Conservation (phyloP, 164 flowering plant species). For the Nymphaea colorata region DNA sequence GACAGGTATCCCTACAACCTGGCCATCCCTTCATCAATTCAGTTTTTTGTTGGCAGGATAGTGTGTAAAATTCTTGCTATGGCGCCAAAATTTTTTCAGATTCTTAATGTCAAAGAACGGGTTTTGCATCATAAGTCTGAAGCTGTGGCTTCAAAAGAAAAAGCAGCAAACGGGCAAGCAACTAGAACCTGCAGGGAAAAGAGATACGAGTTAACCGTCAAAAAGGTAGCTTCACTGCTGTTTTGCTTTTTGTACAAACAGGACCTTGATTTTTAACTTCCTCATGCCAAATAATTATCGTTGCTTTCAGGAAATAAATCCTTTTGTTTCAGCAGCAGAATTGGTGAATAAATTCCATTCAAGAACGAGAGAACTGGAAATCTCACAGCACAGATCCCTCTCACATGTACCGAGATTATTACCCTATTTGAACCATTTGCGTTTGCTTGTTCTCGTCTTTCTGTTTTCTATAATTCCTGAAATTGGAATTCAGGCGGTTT, state of each 20-base stretch:
- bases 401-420: slow-evolving; percentile 28
- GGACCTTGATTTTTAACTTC: neutral
- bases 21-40: neutral
- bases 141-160: neutral
- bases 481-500: neutral
- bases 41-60: neutral
- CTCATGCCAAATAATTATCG: neutral
- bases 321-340: slow-evolving; percentile 81
- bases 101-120: slow-evolving; percentile 53
- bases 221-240: slow-evolving; percentile 2
- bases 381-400: slow-evolving; percentile 23
- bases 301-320: slow-evolving; percentile 7
- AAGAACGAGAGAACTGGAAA: slow-evolving; percentile 47
- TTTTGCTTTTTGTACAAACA: neutral
- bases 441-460: neutral
- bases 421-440: neutral
- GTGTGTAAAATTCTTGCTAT: neutral
- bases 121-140: slow-evolving; percentile 67
- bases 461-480: neutral
- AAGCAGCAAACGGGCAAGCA: neutral
- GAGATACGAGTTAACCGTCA: neutral
- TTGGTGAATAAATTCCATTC: slow-evolving; percentile 76
- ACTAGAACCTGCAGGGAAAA: neutral
- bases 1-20: slow-evolving; percentile 40
- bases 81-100: slow-evolving; percentile 24